Evolutionary conservation across 163 green algal genomes (phyloP), one percentile per base, ranked within the genome.

Genomic region (Chlorella variabilis): DNA sequence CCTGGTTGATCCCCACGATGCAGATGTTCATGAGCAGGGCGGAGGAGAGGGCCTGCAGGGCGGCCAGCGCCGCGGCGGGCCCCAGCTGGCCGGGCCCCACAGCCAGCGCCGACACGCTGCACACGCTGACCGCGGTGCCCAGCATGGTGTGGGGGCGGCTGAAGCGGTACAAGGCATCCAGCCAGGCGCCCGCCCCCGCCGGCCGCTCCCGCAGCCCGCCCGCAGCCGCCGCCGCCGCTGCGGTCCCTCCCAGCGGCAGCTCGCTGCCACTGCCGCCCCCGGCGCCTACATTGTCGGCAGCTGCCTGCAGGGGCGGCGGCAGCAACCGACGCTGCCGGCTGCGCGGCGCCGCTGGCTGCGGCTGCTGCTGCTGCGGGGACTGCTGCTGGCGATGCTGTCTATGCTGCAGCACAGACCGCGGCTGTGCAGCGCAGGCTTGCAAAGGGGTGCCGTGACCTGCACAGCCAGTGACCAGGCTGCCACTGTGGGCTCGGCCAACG

Each of bases 1-100:
- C 71, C 85, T 99, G 96, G 87, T 99, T 99, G 77, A 98, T 89
- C 18, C 96, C 96, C n/a, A 99, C 96, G 65, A 99, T 99, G 54
- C 86, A 90, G n/a, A 98, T 87, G 82, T 98, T 98, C 92, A 96
- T 96, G 3, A 96, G 84, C 79, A 98, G 87, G 1, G 95, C 94
- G 6, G 94, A 84, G 20, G 84, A 73, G 4, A 98, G 85, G 8
- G 93, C 94, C 41, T 92, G 82, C 15, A 83, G 7, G 15, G 98
- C 29, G 0, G 83, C 87, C 5, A 51, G 18, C 21, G 71, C 39
- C 18, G 87, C 82, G 20, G 31, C 0, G 3, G 38, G 58, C 2
- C 51, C 58, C 20, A 89, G 21, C 29, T 84, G 62, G 11, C 42
- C 73, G 0, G 76, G 48, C 33, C 61, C 68, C 73, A 97, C 36